These are phyloP conservation scores for Leccinellum luteum DNA, from an alignment of 768 basidiomycete genomes.

Conservation along the genomic window DNA sequence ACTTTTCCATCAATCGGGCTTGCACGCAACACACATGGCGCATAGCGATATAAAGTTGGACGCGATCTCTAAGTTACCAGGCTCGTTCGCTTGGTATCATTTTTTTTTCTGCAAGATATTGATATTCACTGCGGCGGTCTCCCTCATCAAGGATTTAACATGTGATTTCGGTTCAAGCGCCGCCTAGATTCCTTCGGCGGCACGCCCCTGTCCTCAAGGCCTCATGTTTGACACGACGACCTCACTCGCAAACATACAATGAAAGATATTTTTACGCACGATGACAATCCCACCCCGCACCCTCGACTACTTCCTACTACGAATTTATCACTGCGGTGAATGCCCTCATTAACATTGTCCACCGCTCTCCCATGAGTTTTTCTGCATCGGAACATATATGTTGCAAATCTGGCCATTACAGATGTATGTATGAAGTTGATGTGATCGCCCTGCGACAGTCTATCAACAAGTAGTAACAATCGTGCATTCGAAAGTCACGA, in stretches of 20 bases:
- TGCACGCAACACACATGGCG: too few relatives aligned
- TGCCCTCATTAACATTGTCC: too few relatives aligned
- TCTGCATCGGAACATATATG: neutral
- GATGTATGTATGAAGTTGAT: neutral
- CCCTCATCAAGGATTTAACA: neutral
- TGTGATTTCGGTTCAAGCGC: neutral
- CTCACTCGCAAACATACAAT: too few relatives aligned
- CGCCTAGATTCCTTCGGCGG: neutral
- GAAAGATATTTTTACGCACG: too few relatives aligned
- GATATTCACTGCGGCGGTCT: too few relatives aligned
- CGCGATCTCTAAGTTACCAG: neutral
- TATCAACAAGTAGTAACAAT: neutral
- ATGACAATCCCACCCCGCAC: neutral
- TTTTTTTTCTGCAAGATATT: neutral
- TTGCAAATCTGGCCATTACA: neutral
- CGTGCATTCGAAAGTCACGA: neutral
- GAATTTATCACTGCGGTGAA: neutral
- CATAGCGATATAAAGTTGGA: too few relatives aligned
- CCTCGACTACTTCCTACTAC: too few relatives aligned
- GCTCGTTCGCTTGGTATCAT: too few relatives aligned
- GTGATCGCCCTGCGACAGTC: neutral
- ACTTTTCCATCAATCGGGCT: neutral
- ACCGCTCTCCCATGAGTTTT: too few relatives aligned
- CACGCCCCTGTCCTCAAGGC: neutral
- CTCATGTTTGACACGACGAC: neutral